phyloP scores from a whole-genome alignment of 305 asterid species.

The Fraxinus dipetala region DNA sequence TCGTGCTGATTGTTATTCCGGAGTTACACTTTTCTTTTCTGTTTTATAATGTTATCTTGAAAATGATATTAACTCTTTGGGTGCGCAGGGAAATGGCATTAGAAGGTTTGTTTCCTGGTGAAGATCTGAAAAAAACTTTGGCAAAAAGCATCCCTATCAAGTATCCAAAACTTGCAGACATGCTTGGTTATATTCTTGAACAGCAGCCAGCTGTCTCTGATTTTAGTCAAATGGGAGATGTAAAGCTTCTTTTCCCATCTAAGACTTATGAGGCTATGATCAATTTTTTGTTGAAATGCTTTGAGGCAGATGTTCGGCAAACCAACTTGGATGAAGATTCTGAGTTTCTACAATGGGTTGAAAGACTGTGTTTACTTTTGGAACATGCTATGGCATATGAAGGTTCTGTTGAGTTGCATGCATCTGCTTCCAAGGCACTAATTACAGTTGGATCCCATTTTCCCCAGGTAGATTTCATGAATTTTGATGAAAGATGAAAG shows the following conservation, averaged over 20 bases:
- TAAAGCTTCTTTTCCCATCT: constrained; percentile 66
- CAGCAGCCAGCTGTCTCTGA: constrained; percentile 68
- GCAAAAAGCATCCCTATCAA: constrained; percentile 38
- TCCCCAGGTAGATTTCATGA: constrained; percentile 61
- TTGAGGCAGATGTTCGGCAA: constrained; percentile 71
- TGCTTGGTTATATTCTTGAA: constrained; percentile 72
- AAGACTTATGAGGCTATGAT: constrained; percentile 78
- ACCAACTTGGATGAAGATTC: constrained; percentile 41
- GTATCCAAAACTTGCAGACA: constrained; percentile 78
- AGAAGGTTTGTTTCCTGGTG: constrained; percentile 93
- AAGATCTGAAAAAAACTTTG: constrained; percentile 54
- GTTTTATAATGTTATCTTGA: constrained; percentile 17
- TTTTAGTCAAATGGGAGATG: constrained; percentile 46
- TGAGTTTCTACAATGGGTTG: constrained; percentile 48
- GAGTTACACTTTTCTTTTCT: not conserved
- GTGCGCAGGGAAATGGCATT: constrained; percentile 86
- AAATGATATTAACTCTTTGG: constrained; percentile 19
- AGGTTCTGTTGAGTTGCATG: constrained; percentile 92
- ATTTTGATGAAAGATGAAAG: constrained; percentile 14
- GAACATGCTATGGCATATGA: constrained; percentile 86
- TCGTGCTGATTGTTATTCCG: constrained; percentile 9
- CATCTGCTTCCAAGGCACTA: constrained; percentile 87
- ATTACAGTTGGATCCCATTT: constrained; percentile 72
- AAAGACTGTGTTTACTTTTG: constrained; percentile 61
- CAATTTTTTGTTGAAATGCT: constrained; percentile 86